Conservation (phyloP, 225 moss, liverwort and hornwort genomes). For the Climacium dendroides region DNA sequence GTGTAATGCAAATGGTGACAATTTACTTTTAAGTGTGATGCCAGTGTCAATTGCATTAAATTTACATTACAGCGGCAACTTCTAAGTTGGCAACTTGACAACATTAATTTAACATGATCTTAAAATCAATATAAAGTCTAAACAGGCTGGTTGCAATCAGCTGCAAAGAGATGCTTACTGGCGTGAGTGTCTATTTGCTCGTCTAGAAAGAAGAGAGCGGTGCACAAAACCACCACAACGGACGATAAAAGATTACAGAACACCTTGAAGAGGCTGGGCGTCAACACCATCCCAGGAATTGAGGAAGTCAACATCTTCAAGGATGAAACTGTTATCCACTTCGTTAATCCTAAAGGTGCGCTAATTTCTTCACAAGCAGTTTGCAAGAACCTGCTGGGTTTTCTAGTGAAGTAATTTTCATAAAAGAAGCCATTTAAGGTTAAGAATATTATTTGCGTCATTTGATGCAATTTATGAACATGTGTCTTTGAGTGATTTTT, state of each 20-base stretch:
- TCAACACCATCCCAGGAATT: not conserved
- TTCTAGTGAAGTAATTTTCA: not conserved
- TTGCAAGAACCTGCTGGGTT: not conserved
- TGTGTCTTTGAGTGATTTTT: not conserved
- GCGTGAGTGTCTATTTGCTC: not conserved
- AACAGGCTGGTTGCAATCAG: not conserved
- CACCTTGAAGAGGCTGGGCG: not conserved
- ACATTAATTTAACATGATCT: not conserved
- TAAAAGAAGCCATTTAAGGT: too few species aligned
- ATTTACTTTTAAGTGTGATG: not conserved
- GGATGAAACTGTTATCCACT: not conserved
- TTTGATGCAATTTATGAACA: not conserved
- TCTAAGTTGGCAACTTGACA: not conserved
- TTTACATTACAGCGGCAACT: not conserved
- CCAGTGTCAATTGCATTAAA: not conserved
- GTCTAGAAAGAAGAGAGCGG: not conserved
- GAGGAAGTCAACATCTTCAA: not conserved
- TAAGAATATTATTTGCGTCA: not conserved
- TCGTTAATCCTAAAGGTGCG: not conserved
- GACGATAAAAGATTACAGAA: not conserved
- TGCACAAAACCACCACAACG: not conserved
- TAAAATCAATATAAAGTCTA: not conserved
- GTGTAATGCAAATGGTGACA: not conserved
- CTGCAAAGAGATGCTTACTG: not conserved
- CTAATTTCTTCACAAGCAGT: not conserved